phyloP scores from a whole-genome alignment of 208 protist species.

The Crithidia mellificae region DNA sequence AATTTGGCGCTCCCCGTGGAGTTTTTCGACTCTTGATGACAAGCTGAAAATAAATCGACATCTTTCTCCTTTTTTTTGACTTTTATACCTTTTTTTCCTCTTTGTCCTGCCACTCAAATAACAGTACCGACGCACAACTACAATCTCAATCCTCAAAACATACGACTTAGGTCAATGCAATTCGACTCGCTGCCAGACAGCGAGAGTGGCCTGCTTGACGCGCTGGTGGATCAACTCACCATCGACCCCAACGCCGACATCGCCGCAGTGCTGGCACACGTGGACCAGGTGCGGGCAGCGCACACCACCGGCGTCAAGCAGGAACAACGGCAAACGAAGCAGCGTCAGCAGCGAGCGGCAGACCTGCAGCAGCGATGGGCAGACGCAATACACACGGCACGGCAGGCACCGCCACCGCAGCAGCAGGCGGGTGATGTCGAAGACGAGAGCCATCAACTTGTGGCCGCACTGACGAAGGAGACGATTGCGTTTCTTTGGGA shows the following conservation, averaged over 20 bases:
- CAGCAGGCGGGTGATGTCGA: too few relatives aligned
- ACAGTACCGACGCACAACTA: background rate
- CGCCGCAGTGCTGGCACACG: slow-evolving; percentile 7
- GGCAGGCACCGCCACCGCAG: too few relatives aligned
- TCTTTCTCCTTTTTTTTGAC: too few relatives aligned
- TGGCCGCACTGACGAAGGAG: slow-evolving; percentile 11
- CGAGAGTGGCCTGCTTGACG: slow-evolving; percentile 22
- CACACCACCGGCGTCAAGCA: slow-evolving; percentile 7
- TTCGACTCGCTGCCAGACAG: background rate
- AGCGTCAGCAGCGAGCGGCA: slow-evolving; percentile 14
- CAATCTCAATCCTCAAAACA: too few relatives aligned
- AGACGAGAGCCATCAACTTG: background rate
- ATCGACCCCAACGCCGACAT: slow-evolving; percentile 19
- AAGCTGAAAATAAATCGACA: too few relatives aligned
- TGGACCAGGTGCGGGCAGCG: slow-evolving; percentile 3
- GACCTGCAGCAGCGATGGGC: slow-evolving; percentile 20
- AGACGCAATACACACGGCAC: too few relatives aligned
- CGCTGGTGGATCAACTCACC: slow-evolving; percentile 28
- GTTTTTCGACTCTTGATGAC: too few relatives aligned
- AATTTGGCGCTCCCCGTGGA: too few relatives aligned
- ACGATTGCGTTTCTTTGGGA: background rate
- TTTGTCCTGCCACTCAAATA: background rate
- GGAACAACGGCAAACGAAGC: slow-evolving; percentile 15
- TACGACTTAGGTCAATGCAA: background rate
- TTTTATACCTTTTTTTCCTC: slow-evolving; percentile 3